A percentile compares a stretch with the other conserved stretches of the same genome.
These are phyloP conservation scores for Pythium phragmiticola DNA, from an alignment of 352 stramenopile species.

Conservation along the genomic window DNA sequence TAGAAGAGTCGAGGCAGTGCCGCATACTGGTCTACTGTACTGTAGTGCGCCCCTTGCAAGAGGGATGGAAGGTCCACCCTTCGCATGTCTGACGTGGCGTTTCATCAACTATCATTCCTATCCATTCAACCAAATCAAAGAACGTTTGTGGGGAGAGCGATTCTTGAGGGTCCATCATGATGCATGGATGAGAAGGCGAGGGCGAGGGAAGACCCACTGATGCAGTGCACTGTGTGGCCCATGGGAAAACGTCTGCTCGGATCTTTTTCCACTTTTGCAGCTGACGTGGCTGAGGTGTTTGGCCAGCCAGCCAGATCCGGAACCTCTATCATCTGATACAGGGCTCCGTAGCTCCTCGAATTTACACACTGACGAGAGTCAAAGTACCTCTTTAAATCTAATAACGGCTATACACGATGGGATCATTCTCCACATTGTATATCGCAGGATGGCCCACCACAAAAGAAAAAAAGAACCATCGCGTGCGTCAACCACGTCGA, in stretches of 20 bases:
- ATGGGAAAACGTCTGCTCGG: background rate
- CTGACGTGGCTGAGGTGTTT: constrained; percentile 7
- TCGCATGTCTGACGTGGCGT: background rate
- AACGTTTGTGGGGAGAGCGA: no score
- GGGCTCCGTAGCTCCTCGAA: no score
- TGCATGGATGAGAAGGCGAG: background rate
- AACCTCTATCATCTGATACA: background rate
- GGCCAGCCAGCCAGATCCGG: background rate
- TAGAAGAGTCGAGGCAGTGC: no score
- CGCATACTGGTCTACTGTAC: no score
- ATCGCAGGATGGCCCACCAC: background rate
- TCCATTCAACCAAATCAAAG: no score
- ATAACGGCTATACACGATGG: background rate
- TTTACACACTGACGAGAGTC: background rate
- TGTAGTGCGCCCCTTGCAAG: background rate
- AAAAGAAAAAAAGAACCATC: constrained; percentile 13
- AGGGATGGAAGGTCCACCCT: background rate
- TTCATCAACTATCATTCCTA: no score
- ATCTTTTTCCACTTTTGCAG: constrained; percentile 9
- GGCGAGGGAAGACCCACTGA: background rate
- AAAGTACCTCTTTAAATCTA: background rate
- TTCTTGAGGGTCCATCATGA: no score
- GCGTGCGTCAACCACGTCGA: background rate
- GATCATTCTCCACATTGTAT: background rate
- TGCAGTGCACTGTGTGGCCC: no score